phyloP scores from a whole-genome alignment of 169 alveolate genomes.

The Toxoplasma gondii region DNA sequence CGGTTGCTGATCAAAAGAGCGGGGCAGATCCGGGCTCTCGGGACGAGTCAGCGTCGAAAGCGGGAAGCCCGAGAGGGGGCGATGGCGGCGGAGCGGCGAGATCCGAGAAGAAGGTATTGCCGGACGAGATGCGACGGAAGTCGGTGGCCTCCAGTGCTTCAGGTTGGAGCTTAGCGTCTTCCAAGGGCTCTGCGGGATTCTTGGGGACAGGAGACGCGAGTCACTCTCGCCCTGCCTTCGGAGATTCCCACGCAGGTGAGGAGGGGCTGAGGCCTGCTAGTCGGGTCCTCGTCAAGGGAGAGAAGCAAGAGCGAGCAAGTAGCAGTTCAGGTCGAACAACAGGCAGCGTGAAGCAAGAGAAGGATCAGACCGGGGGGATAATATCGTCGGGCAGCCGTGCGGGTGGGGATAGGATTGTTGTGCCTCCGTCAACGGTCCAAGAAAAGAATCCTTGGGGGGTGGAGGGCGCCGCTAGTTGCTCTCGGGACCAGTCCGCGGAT shows the following conservation, averaged over 20 bases:
- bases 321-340: not conserved
- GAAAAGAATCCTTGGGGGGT: not conserved
- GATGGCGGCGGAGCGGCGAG: not conserved
- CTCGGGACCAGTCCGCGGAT: not conserved
- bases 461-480: not conserved
- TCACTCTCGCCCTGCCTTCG: not conserved
- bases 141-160: not conserved
- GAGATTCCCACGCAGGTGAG: not conserved
- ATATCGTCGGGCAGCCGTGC: not conserved
- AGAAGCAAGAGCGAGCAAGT: not conserved
- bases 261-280: not conserved
- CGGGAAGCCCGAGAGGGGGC: not conserved
- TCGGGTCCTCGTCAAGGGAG: not conserved
- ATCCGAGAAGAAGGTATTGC: not conserved
- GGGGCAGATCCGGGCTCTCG: not conserved
- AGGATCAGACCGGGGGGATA: not conserved
- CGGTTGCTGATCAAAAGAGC: not conserved
- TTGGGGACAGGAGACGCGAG: not conserved
- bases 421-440: not conserved
- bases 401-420: not conserved
- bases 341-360: not conserved
- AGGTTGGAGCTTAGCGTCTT: not conserved
- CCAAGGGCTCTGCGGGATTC: not conserved
- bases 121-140: not conserved
- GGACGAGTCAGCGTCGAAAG: not conserved